Evolutionary conservation across 2,329 filamentous ascomycete species (phyloP).

Genomic region (Biscogniauxia mediterranea): DNA sequence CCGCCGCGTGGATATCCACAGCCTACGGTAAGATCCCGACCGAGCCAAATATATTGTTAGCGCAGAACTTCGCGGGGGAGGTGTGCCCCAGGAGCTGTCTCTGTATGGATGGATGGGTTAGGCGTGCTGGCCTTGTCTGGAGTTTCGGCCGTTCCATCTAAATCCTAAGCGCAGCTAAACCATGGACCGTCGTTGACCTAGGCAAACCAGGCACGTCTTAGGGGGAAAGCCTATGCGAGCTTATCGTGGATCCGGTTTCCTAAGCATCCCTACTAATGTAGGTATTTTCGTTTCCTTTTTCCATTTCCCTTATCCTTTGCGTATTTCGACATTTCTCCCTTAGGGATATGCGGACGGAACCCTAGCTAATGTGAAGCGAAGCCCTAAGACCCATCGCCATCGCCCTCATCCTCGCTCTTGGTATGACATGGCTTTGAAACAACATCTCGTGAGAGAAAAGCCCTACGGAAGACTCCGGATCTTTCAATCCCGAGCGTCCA

Average conservation of each 20-base stretch:
- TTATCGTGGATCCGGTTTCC: background rate
- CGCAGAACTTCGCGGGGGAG: background rate
- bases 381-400: background rate
- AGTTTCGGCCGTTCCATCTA: background rate
- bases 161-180: background rate
- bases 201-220: background rate
- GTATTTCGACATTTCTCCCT: background rate
- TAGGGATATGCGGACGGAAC: background rate
- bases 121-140: background rate
- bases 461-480: background rate
- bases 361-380: background rate
- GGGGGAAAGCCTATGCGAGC: background rate
- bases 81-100: background rate
- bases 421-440: background rate
- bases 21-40: background rate
- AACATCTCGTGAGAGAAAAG: background rate
- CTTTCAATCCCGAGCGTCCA: constrained; percentile 3
- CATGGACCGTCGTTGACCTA: background rate
- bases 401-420: background rate
- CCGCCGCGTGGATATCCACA: background rate
- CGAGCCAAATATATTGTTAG: background rate
- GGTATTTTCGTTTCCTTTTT: background rate
- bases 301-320: background rate
- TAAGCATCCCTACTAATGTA: background rate
- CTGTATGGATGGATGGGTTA: background rate